A percentile compares a stretch with the other conserved stretches of the same genome.
Evolutionary conservation across 306 rosid genomes (phyloP).

Genomic region (Gleditsia sinensis): DNA sequence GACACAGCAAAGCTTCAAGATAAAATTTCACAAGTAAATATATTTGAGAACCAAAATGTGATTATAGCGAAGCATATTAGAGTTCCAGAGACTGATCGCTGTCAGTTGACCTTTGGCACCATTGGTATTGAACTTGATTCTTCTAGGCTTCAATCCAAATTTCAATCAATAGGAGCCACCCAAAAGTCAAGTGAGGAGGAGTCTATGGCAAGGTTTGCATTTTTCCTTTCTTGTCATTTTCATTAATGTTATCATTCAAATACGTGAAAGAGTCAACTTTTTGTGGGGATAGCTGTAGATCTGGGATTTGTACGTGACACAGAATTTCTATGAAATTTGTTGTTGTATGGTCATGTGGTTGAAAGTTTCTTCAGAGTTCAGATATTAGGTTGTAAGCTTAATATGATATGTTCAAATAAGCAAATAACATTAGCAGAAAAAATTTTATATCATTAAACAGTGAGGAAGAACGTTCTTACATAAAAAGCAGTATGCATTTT

Average conservation of each 20-base stretch:
- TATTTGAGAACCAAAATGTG: constrained; percentile 75
- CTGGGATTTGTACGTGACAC: neutral
- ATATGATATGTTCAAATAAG: neutral
- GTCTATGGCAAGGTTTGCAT: constrained; percentile 64
- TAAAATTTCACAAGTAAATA: constrained; percentile 54
- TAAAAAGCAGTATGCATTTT: constrained; percentile 12
- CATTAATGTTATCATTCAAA: neutral
- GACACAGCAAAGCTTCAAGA: constrained; percentile 63
- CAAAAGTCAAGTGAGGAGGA: constrained; percentile 63
- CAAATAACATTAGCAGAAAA: neutral
- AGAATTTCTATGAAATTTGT: neutral
- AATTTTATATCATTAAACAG: neutral
- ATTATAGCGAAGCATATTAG: constrained; percentile 90
- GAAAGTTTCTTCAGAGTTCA: neutral
- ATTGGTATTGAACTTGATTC: constrained; percentile 69
- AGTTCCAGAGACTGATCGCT: constrained; percentile 82
- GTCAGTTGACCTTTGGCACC: constrained; percentile 90
- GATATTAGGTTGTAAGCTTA: neutral
- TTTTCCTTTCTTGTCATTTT: neutral
- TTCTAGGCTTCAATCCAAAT: constrained; percentile 47
- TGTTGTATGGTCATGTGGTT: neutral
- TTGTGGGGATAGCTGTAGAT: neutral
- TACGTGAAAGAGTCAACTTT: neutral
- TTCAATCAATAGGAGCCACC: constrained; percentile 47
- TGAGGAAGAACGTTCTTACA: neutral